Conservation (phyloP, 495 filamentous ascomycete species). For the Aspergillus sparsus region DNA sequence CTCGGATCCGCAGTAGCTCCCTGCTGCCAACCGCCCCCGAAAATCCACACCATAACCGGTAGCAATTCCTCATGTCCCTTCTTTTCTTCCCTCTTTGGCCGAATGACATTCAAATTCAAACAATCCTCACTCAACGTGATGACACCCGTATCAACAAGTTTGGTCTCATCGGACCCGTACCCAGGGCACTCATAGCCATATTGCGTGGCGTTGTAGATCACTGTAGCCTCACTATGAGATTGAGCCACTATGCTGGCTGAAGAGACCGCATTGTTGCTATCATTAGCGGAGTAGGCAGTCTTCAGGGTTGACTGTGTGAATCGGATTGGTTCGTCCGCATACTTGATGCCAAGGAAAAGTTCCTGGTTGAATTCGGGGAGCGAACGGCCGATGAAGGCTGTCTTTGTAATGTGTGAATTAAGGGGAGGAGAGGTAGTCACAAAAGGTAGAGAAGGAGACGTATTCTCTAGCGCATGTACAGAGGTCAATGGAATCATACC, state of each 20-base stretch:
- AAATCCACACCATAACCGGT: constrained; percentile 68
- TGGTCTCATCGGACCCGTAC: constrained; percentile 37
- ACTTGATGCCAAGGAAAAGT: constrained; percentile 40
- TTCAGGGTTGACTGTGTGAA: constrained; percentile 36
- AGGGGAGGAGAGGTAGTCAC: constrained; percentile 18
- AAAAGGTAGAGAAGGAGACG: background rate
- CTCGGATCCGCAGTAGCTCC: constrained; percentile 40
- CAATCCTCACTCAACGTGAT: constrained; percentile 57
- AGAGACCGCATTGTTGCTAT: constrained; percentile 28
- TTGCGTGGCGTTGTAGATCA: constrained; percentile 38
- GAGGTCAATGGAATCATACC: too few species aligned
- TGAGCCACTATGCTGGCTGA: constrained; percentile 10
- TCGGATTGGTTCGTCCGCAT: constrained; percentile 33
- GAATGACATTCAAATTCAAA: constrained; percentile 63
- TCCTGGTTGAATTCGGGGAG: constrained; percentile 37
- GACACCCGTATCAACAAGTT: constrained; percentile 28
- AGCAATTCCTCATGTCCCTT: constrained; percentile 49
- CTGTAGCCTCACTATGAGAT: background rate
- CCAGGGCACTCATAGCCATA: constrained; percentile 43
- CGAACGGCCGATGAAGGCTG: constrained; percentile 33
- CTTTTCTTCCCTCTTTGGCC: constrained; percentile 44
- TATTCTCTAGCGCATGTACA: too few species aligned
- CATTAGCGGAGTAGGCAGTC: constrained; percentile 24
- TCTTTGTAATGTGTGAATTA: constrained; percentile 1
- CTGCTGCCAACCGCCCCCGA: constrained; percentile 58